Evolutionary conservation across 2,329 filamentous ascomycete genomes (phyloP).

Genomic region (Boeremia lycopersici): DNA sequence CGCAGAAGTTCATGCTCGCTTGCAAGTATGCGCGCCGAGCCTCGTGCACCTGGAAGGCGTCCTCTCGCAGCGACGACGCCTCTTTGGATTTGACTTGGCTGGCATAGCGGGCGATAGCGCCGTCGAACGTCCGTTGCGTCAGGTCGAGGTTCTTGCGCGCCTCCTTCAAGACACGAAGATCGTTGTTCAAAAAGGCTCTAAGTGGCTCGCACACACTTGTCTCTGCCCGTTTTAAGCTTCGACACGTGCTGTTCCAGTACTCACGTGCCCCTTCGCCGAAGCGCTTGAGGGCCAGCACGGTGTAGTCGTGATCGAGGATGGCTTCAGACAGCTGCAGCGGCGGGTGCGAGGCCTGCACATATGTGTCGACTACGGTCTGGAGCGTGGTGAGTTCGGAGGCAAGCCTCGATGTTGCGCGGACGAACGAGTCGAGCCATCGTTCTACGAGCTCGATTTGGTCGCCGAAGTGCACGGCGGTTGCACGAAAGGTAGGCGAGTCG

Average conservation of each 20-base stretch:
- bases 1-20: slow-evolving; percentile 90
- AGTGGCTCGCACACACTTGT: slow-evolving; percentile 80
- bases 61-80: slow-evolving; percentile 85
- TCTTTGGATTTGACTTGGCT: slow-evolving; percentile 92
- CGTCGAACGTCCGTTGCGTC: slow-evolving; percentile 84
- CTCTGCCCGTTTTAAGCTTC: slow-evolving; percentile 78
- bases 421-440: slow-evolving; percentile 82
- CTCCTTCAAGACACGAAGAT: slow-evolving; percentile 87
- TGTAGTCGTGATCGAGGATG: slow-evolving; percentile 93
- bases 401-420: slow-evolving; percentile 67
- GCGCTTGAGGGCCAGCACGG: slow-evolving; percentile 80
- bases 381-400: slow-evolving; percentile 71
- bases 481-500: slow-evolving; percentile 94
- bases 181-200: slow-evolving; percentile 74
- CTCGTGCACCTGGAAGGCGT: slow-evolving; percentile 95
- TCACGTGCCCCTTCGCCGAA: slow-evolving; percentile 86
- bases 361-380: slow-evolving; percentile 78
- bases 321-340: slow-evolving; percentile 77
- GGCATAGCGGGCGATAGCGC: slow-evolving; percentile 79
- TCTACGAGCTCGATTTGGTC: slow-evolving; percentile 93
- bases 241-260: slow-evolving; percentile 80
- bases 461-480: slow-evolving; percentile 81
- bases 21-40: slow-evolving; percentile 88
- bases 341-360: slow-evolving; percentile 77
- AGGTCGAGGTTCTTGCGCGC: slow-evolving; percentile 75